Evolutionary conservation across 106 monocot species (phyloP), one percentile per base, ranked within the genome.

Genomic region (Dendrobium catenatum): DNA sequence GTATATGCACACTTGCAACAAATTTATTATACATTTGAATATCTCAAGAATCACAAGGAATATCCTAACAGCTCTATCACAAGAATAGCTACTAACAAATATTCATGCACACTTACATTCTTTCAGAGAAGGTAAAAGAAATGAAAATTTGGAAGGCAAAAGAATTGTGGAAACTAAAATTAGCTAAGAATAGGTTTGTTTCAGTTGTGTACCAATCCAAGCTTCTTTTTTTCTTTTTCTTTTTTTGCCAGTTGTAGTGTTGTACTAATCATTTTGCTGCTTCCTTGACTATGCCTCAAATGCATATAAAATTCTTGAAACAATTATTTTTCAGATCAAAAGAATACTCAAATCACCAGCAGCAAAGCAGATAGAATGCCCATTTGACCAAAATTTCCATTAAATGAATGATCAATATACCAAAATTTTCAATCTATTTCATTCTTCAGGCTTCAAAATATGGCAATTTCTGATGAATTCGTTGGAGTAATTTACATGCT

Each of bases 401-500:
- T 1, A 56, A 56, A 56, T 56, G 18, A 56, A 56, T 17, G 56
- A 11, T 56, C 20, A 22, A n/a, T 61, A n/a, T 61, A 10, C 22
- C 19, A 61, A 61, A 61, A 61, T 8, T 61, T 27, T 61, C 20
- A 7, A 5, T 61, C 6, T 61, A 13, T 15, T 15, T 2, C 19
- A 41, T 22, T 83, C 77, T 87, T 78, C 77, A 37, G 91, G 89
- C 77, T 90, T 84, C 70, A 92, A 86, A 49, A 96, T 90, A 76
- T 96, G 90, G 67, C 96, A 96, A 67, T 83, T 94, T 70, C 85
- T 86, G 55, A 94, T 81, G 75, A 96, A 96, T 9, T 94, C 87
- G 66, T 92, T 90, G 81, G 96, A 90, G 88, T 90, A 90, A 85
- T 96, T 94, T 75, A 96, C 92, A 85, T 96, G 81, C 55, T 89